Base-by-base conservation (phyloP, 306 rosid species). In the Trichosanthes truncata region DNA sequence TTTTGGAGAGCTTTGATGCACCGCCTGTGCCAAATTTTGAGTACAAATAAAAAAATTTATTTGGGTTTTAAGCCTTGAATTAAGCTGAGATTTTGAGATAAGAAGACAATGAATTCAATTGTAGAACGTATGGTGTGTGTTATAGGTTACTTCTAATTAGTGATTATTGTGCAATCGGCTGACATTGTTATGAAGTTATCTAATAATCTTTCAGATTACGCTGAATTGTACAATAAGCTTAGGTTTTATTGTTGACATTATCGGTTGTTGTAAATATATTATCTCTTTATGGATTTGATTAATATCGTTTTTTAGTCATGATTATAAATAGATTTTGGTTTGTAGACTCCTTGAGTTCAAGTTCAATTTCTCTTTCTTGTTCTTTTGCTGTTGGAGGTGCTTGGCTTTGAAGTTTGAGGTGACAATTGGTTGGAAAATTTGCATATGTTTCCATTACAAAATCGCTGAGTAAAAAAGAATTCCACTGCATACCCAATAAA, bases 1-100 rank as follows among this genome's bases (percentile, higher is more conserved):
- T 94, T 83, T 80, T 92, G 92, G 98, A 94, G 87, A 94, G 98
- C 73, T 94, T 92, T 35, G 98, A 92, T 85, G 96, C 98, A 4
- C 98, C 98, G 8, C 92, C 98, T 0, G 88, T 93, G 62, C 98
- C 98, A 3, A 93, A 69, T 85, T 93, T 86, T 71, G 98, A 93
- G 71, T 93, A 85, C 87, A 93, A 91, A 78, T 93, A 86, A 93
- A 63, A 14, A 17, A 43, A 75, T 26, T 26, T 46, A 46, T 81
- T 59, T 49, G 74, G 77, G 61, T 36, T 61, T 41, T 31, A 12
- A 48, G 62, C 26, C 51, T 74, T 72, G 41, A 43, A 78, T 65
- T 76, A 35, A 21, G 73, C 65, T 15, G 65, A 41, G 29, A 45
- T 76, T 88, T 68, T 61, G 35, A 78, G 33, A 43, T 35, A 18